These are phyloP conservation scores for Chiua virens DNA, from an alignment of 768 basidiomycete genomes.

Conservation along the genomic window DNA sequence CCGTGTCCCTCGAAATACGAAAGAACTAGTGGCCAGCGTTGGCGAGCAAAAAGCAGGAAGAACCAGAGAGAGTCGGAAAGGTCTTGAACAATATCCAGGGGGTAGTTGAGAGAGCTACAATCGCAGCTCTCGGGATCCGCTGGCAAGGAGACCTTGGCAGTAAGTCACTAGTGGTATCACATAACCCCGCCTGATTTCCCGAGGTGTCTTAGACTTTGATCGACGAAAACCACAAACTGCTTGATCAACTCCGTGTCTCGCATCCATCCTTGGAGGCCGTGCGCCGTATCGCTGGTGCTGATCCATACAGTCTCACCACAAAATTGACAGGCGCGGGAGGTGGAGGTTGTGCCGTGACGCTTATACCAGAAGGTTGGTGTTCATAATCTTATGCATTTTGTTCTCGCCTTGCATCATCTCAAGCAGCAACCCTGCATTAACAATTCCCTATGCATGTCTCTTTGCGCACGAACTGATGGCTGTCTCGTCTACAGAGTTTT, in stretches of 20 bases:
- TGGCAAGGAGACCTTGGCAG: constrained; percentile 40
- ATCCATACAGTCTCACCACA: constrained; percentile 75
- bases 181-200: neutral
- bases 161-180: constrained; percentile 38
- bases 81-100: constrained; percentile 80
- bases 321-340: constrained; percentile 98
- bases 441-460: too few relatives aligned
- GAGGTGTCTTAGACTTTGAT: constrained; percentile 63
- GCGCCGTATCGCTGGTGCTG: constrained; percentile 59
- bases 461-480: neutral
- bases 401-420: too few relatives aligned
- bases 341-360: constrained; percentile 95
- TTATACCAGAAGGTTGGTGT: constrained; percentile 86
- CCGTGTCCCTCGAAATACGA: constrained; percentile 90
- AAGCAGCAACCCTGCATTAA: neutral
- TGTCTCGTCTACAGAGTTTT: constrained; percentile 55
- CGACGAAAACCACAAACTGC: constrained; percentile 84
- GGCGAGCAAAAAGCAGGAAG: constrained; percentile 67
- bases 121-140: constrained; percentile 63
- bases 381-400: too few relatives aligned
- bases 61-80: constrained; percentile 82
- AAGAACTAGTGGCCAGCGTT: constrained; percentile 91
- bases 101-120: constrained; percentile 81
- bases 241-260: constrained; percentile 85
- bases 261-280: constrained; percentile 87